A percentile compares a stretch with the other conserved stretches of the same genome.
Conservation (phyloP, 495 filamentous ascomycete species). For the Aspergillus egyptiacus region DNA sequence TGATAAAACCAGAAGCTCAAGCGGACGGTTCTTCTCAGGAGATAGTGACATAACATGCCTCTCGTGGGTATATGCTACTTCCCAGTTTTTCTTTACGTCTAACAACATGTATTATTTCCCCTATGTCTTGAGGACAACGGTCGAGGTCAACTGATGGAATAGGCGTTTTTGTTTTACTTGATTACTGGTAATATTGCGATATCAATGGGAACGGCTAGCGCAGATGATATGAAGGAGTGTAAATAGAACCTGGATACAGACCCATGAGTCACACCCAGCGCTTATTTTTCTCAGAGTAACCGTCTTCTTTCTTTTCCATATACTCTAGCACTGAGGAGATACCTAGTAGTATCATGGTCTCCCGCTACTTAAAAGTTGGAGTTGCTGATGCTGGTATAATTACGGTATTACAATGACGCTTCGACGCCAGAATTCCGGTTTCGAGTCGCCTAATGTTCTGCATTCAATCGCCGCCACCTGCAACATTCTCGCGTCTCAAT, state of each 20-base stretch:
- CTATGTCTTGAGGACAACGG: constrained; percentile 17
- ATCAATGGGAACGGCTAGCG: constrained; percentile 13
- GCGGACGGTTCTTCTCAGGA: constrained; percentile 31
- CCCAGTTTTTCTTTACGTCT: constrained; percentile 14
- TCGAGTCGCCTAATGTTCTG: not conserved
- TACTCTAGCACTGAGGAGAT: not conserved
- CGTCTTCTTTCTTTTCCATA: not conserved
- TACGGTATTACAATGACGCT: not conserved
- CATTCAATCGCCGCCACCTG: too few relatives aligned
- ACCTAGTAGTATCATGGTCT: not conserved
- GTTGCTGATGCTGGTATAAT: not conserved
- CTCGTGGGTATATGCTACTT: not conserved
- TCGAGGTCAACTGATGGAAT: constrained; percentile 23
- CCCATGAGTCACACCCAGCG: constrained; percentile 5
- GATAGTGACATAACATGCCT: constrained; percentile 31
- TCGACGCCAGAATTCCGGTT: too few relatives aligned
- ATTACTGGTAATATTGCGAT: constrained; percentile 28
- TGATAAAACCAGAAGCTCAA: constrained; percentile 63
- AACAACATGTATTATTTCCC: constrained; percentile 31
- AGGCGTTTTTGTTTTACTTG: constrained; percentile 34
- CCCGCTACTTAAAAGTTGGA: not conserved
- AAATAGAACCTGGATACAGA: constrained; percentile 27
- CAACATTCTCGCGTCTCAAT: constrained; percentile 3
- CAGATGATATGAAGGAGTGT: constrained; percentile 17
- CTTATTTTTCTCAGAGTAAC: not conserved